These are phyloP conservation scores for Mycena olivaceomarginata DNA, from an alignment of 768 basidiomycete genomes.

Conservation along the genomic window DNA sequence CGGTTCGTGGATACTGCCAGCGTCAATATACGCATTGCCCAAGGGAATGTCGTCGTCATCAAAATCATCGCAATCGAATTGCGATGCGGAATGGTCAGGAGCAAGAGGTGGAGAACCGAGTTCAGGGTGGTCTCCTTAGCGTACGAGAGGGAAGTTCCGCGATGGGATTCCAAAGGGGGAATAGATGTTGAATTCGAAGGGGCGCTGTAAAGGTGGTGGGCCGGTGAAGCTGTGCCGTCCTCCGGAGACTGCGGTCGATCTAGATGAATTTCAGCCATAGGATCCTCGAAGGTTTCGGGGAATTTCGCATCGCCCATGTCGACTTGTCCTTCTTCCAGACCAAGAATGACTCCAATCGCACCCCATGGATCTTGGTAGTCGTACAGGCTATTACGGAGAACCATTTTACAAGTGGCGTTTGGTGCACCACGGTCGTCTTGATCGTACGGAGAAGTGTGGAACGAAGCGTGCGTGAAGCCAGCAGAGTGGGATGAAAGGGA, in stretches of 20 bases:
- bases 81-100: not conserved
- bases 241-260: not conserved
- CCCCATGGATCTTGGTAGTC: constrained; percentile 67
- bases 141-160: not conserved
- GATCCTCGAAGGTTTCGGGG: not conserved
- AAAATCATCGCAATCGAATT: not conserved
- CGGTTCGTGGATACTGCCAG: not conserved
- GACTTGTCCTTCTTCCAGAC: constrained; percentile 43
- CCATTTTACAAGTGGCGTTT: constrained; percentile 55
- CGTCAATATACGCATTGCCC: not conserved
- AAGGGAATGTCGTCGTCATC: not conserved
- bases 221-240: not conserved
- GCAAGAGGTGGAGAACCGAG: not conserved
- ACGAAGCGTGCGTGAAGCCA: not conserved
- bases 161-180: not conserved
- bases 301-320: not conserved
- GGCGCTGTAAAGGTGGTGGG: not conserved
- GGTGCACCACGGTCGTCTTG: not conserved
- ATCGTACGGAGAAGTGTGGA: not conserved
- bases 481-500: constrained; percentile 23
- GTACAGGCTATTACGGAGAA: constrained; percentile 53
- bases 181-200: constrained; percentile 1
- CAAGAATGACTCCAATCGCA: constrained; percentile 64
- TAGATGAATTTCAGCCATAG: not conserved
- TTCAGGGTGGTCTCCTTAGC: not conserved